A percentile compares a stretch with the other conserved stretches of the same genome.
These are phyloP conservation scores for Leccinum uliginosum DNA, from an alignment of 768 basidiomycete genomes.

Conservation along the genomic window DNA sequence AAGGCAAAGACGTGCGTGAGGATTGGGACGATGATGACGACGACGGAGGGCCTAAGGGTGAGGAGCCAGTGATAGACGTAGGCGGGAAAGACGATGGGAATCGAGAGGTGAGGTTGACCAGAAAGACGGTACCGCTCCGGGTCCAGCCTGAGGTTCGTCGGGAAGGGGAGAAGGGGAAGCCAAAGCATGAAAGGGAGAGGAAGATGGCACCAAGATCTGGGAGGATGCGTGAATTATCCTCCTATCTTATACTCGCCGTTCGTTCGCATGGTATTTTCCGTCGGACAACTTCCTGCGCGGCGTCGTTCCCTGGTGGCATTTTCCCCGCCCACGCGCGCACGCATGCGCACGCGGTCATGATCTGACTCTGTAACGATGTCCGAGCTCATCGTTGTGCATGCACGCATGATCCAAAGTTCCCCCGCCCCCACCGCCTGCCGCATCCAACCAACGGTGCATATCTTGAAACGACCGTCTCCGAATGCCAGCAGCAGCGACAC, in stretches of 20 bases:
- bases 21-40: constrained; percentile 61
- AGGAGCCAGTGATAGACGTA: constrained; percentile 14
- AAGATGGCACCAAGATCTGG: constrained; percentile 54
- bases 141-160: neutral
- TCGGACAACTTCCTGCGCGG: neutral
- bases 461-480: constrained; percentile 63
- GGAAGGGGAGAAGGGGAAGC: neutral
- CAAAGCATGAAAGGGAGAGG: neutral
- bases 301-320: neutral
- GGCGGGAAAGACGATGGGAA: neutral
- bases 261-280: constrained; percentile 2
- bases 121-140: neutral
- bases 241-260: neutral
- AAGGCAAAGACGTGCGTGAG: constrained; percentile 32
- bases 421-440: constrained; percentile 49
- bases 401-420: constrained; percentile 35
- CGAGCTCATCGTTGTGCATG: constrained; percentile 44
- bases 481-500: neutral
- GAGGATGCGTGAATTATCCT: constrained; percentile 56
- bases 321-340: neutral
- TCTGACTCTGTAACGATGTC: constrained; percentile 64
- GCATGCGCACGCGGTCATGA: neutral
- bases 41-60: no score
- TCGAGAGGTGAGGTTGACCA: neutral
- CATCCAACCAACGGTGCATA: constrained; percentile 62